Evolutionary conservation across 495 filamentous ascomycete genomes (phyloP).

Genomic region (Aspergillus taichungensis): DNA sequence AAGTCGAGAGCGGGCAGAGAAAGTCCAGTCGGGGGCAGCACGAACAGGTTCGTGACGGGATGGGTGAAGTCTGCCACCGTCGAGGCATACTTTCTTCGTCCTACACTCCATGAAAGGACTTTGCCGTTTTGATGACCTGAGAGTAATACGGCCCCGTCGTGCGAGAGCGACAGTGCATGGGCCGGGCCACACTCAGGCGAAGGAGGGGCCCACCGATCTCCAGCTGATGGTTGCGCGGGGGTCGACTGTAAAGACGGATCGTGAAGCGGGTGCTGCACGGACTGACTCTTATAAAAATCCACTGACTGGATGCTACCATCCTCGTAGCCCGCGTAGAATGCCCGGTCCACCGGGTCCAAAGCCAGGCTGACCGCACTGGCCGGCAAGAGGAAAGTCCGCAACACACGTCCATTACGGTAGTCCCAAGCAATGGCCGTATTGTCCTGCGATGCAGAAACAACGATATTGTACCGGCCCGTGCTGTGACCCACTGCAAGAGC

Average conservation of each 20-base stretch:
- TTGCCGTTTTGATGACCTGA: slow-evolving; percentile 77
- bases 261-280: slow-evolving; percentile 41
- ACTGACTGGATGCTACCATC: slow-evolving; percentile 77
- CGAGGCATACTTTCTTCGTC: slow-evolving; percentile 50
- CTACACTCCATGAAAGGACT: slow-evolving; percentile 71
- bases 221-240: slow-evolving; percentile 47
- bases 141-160: slow-evolving; percentile 71
- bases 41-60: slow-evolving; percentile 67
- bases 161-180: slow-evolving; percentile 58
- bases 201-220: slow-evolving; percentile 52
- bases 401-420: slow-evolving; percentile 61
- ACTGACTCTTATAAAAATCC: slow-evolving; percentile 58
- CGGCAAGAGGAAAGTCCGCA: slow-evolving; percentile 74
- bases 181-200: slow-evolving; percentile 52
- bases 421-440: slow-evolving; percentile 84
- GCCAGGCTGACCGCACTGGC: slow-evolving; percentile 60
- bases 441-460: slow-evolving; percentile 69
- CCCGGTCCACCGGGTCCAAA: slow-evolving; percentile 77
- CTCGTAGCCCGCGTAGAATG: slow-evolving; percentile 72
- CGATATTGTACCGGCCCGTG: slow-evolving; percentile 60
- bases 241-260: slow-evolving; percentile 45
- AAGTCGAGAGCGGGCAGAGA: slow-evolving; percentile 24
- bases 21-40: slow-evolving; percentile 57
- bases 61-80: slow-evolving; percentile 61
- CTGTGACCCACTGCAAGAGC: slow-evolving; percentile 60